These are phyloP conservation scores for Kodamaea plutei DNA, from an alignment of 1,139 yeast genomes.

Conservation along the genomic window DNA sequence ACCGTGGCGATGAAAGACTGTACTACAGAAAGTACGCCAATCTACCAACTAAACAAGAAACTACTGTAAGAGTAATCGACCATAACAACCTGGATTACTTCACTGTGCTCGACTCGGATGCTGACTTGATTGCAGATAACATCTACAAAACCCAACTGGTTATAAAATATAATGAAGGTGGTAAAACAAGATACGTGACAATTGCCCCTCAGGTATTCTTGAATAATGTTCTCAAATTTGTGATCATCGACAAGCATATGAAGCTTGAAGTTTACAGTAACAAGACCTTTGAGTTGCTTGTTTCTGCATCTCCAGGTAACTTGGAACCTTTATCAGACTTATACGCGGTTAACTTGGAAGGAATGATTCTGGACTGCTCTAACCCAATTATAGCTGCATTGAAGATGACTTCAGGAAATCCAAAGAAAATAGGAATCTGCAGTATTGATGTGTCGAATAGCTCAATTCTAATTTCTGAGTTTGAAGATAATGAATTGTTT, in stretches of 20 bases:
- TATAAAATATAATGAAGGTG: conserved; percentile 49
- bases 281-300: conserved; percentile 53
- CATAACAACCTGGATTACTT: conserved; percentile 68
- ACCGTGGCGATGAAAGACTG: conserved; percentile 57
- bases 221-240: conserved; percentile 56
- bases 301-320: conserved; percentile 87
- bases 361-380: conserved; percentile 54
- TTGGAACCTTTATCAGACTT: conserved; percentile 45
- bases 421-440: conserved; percentile 67
- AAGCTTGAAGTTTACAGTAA: conserved; percentile 73
- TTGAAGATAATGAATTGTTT: conserved; percentile 80
- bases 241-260: conserved; percentile 63
- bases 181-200: conserved; percentile 63
- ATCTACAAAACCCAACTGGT: conserved; percentile 82
- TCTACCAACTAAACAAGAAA: conserved; percentile 44
- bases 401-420: conserved; percentile 44
- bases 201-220: conserved; percentile 71
- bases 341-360: conserved; percentile 61
- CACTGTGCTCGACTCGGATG: conserved; percentile 74
- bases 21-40: conserved; percentile 58
- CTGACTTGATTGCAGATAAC: conserved; percentile 73
- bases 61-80: conserved; percentile 64
- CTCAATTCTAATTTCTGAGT: conserved; percentile 69
- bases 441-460: conserved; percentile 71
- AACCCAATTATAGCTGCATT: conserved; percentile 75